These are phyloP conservation scores for Neurospora discreta DNA, from an alignment of 495 filamentous ascomycete species.

Conservation along the genomic window DNA sequence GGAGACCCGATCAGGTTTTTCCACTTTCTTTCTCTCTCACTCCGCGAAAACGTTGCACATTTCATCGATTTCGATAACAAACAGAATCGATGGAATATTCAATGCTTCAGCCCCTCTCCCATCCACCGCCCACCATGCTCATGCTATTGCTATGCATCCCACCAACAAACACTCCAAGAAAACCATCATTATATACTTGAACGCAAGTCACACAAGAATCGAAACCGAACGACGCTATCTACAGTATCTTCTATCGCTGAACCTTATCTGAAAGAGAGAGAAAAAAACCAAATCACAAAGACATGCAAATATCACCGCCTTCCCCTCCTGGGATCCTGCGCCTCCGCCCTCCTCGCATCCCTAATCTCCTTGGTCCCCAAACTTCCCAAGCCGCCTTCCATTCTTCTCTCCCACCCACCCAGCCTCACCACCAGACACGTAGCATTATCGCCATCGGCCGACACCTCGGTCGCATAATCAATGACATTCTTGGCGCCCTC, in stretches of 20 bases:
- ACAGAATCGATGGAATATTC: not conserved
- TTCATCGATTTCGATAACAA: not conserved
- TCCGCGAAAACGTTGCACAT: not conserved
- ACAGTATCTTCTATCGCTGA: not conserved
- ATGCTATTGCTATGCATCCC: not conserved
- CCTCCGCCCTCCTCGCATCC: constrained; percentile 75
- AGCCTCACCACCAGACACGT: constrained; percentile 87
- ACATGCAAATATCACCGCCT: constrained; percentile 23
- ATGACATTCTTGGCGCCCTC: constrained; percentile 70
- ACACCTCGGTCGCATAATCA: constrained; percentile 77
- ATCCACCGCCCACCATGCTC: not conserved
- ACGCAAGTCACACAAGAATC: not conserved
- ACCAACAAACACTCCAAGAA: not conserved
- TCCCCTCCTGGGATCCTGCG: constrained; percentile 67
- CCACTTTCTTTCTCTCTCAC: not conserved
- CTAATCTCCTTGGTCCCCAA: constrained; percentile 83
- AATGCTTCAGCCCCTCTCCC: not conserved
- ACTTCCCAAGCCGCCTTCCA: constrained; percentile 78
- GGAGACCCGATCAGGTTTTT: not conserved
- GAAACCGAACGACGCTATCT: not conserved
- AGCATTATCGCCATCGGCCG: constrained; percentile 76
- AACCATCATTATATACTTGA: not conserved
- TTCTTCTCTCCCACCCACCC: constrained; percentile 89
- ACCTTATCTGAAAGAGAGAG: not conserved
- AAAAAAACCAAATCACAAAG: not conserved